Base-by-base conservation (phyloP, 306 rosid species). In the Biancaea sappan region DNA sequence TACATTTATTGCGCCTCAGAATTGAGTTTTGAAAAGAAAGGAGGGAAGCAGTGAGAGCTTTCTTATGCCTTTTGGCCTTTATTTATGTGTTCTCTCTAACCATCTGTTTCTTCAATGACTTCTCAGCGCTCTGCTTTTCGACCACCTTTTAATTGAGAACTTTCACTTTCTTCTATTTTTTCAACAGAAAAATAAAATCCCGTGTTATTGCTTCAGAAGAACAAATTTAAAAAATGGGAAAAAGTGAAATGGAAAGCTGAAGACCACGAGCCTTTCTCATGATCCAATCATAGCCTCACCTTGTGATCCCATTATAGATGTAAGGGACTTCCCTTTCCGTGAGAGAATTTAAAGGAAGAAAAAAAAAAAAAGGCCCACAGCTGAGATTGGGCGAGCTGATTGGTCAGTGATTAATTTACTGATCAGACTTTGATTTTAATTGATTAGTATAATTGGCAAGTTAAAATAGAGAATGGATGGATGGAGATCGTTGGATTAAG, bases 211-310 rank as follows among this genome's bases (percentile, higher is more conserved):
- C 32, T 74, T 64, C 44, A 52, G 15, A 40, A 61, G 62, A 64
- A 67, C 21, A 38, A 63, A 52, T 51, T 18, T 43, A 38, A 53
- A 41, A 80, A 76, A 72, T 29, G 43, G 41, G 22, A 62, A 86
- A 86, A 81, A 46, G 58, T 47, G 47, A 47, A 14, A 29, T 69
- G 69, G 70, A 82, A 84, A 50, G 26, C 56, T 16, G 22, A n/a
- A 80, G 82, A 84, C 89, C 97, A 88, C 95, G 93, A 93, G 53
- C 77, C 69, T 69, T 83, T 91, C 76, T 87, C 83, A 78, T 87
- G 81, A 83, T 88, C 87, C 84, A 88, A 90, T 93, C 71, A 90
- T 93, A 31, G 51, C 79, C 47, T 78, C 82, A 73, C 53, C 82
- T 81, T 53, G 86, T 88, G 94, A 84, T 84, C 84, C 86, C 87